Conservation (phyloP, 2,329 filamentous ascomycete genomes). For the Phaeosphaeriaceae sp. region DNA sequence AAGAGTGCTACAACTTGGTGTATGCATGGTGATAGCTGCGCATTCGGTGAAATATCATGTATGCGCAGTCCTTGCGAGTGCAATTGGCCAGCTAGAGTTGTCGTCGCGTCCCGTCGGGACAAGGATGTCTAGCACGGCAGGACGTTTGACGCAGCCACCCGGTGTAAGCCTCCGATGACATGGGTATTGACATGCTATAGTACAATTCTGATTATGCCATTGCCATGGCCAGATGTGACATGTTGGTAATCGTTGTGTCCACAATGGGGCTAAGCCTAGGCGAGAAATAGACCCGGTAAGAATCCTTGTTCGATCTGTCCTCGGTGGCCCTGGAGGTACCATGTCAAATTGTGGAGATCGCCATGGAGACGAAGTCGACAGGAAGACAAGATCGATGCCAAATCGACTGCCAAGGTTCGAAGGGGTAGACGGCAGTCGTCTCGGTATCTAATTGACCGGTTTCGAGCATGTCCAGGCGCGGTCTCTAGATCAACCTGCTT, state of each 20-base stretch:
- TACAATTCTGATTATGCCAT: conserved; percentile 24
- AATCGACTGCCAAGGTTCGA: neutral
- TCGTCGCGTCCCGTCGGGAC: neutral
- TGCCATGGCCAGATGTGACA: conserved; percentile 25
- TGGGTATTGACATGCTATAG: conserved; percentile 15
- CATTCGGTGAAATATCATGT: neutral
- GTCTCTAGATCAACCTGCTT: neutral
- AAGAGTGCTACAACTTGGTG: neutral
- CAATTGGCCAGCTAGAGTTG: neutral
- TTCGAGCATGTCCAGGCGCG: neutral
- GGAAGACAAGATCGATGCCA: neutral
- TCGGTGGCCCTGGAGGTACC: conserved; percentile 14
- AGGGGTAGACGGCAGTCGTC: neutral
- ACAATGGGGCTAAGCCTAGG: conserved; percentile 20
- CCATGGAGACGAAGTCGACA: neutral
- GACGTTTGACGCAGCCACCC: conserved; percentile 17
- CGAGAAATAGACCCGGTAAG: conserved; percentile 1
- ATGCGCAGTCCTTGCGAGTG: neutral
- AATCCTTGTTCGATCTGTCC: conserved; percentile 5
- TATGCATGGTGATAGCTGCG: neutral
- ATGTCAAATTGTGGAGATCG: conserved; percentile 1
- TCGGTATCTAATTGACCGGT: neutral
- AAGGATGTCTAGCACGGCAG: conserved; percentile 6
- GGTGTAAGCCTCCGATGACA: conserved; percentile 12
- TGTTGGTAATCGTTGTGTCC: conserved; percentile 33